Evolutionary conservation across 2,329 filamentous ascomycete genomes (phyloP).

Genomic region (Cryphonectria carpinicola): DNA sequence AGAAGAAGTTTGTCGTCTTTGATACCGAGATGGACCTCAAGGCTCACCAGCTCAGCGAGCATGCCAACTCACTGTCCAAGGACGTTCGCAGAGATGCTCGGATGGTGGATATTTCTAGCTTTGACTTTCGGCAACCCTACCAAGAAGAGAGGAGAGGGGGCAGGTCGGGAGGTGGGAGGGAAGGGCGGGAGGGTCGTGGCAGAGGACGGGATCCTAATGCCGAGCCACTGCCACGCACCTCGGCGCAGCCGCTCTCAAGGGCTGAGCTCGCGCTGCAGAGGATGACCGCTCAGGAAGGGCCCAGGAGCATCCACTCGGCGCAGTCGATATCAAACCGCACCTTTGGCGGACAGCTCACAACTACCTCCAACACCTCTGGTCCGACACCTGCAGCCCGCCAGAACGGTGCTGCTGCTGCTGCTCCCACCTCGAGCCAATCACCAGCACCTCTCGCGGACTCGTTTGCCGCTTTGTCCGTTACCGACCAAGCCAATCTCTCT

Average conservation of each 20-base stretch:
- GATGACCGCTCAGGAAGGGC: slow-evolving; percentile 48
- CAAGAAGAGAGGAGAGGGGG: slow-evolving; percentile 61
- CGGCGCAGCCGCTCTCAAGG: slow-evolving; percentile 77
- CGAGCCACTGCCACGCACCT: slow-evolving; percentile 75
- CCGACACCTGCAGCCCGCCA: slow-evolving; percentile 25
- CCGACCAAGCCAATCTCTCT: slow-evolving; percentile 58
- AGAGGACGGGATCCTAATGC: slow-evolving; percentile 86
- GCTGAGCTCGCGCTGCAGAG: slow-evolving; percentile 92
- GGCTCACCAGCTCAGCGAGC: slow-evolving; percentile 84
- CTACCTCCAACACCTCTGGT: slow-evolving; percentile 44
- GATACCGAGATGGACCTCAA: slow-evolving; percentile 94
- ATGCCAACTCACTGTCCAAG: slow-evolving; percentile 80
- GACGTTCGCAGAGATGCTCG: slow-evolving; percentile 82
- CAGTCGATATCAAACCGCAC: slow-evolving; percentile 79
- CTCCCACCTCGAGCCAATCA: slow-evolving; percentile 26
- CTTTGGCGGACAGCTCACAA: slow-evolving; percentile 84
- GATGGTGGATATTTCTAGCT: slow-evolving; percentile 82
- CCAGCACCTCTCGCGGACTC: slow-evolving; percentile 39
- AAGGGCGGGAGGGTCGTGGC: slow-evolving; percentile 45
- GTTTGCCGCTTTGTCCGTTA: slow-evolving; percentile 56
- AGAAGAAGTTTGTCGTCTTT: slow-evolving; percentile 98
- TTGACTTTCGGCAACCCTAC: slow-evolving; percentile 78
- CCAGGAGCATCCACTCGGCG: slow-evolving; percentile 83
- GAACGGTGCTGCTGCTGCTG: slow-evolving; percentile 17
- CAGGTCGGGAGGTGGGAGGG: slow-evolving; percentile 46